A percentile compares a stretch with the other conserved stretches of the same genome.
These are phyloP conservation scores for Alnus glutinosa DNA, from an alignment of 306 rosid genomes.

Conservation along the genomic window DNA sequence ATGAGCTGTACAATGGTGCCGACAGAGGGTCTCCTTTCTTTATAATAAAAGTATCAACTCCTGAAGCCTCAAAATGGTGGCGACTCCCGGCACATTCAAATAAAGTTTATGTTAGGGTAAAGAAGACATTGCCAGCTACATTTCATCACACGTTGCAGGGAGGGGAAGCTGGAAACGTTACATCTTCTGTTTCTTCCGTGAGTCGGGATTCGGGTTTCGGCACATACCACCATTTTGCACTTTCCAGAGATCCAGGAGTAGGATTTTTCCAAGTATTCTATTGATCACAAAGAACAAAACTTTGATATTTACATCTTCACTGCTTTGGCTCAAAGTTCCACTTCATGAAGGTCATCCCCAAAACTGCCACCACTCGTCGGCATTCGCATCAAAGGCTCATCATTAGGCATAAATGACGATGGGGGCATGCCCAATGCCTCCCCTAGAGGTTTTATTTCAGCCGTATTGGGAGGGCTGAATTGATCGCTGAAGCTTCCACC, in stretches of 20 bases:
- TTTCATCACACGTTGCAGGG: constrained; percentile 28
- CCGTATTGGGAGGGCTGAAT: constrained; percentile 41
- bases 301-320: constrained; percentile 68
- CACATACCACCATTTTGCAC: constrained; percentile 36
- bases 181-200: constrained; percentile 32
- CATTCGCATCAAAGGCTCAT: constrained; percentile 33
- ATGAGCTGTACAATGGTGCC: constrained; percentile 59
- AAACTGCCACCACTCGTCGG: constrained; percentile 48
- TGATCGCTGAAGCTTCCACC: constrained; percentile 58
- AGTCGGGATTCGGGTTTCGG: constrained; percentile 27
- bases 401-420: constrained; percentile 42
- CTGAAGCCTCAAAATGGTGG: constrained; percentile 37
- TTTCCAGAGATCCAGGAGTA: constrained; percentile 49
- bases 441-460: constrained; percentile 48
- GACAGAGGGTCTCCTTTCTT: constrained; percentile 35
- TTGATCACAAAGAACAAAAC: constrained; percentile 61
- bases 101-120: constrained; percentile 34
- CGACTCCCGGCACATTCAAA: constrained; percentile 32
- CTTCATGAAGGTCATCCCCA: constrained; percentile 83
- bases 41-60: constrained; percentile 36
- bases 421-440: constrained; percentile 56
- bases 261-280: constrained; percentile 44
- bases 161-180: constrained; percentile 23
- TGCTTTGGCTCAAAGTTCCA: constrained; percentile 69
- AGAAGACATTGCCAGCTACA: constrained; percentile 32